These are phyloP conservation scores for Solanum corneliomulleri DNA, from an alignment of 257 asterid genomes.

Conservation along the genomic window DNA sequence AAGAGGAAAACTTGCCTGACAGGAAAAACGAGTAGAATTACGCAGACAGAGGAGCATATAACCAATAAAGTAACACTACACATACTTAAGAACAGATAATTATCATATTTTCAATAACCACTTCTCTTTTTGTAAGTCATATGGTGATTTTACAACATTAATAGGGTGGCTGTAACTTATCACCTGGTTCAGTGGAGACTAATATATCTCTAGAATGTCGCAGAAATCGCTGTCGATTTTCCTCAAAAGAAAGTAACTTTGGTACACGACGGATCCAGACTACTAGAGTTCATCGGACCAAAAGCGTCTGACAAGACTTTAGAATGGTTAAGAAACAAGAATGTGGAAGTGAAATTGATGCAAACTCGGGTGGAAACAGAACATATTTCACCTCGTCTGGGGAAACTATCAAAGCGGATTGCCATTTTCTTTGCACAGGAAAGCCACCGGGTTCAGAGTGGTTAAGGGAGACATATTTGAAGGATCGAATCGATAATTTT, in stretches of 20 bases:
- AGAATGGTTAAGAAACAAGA: constrained; percentile 54
- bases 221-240: constrained; percentile 58
- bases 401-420: constrained; percentile 52
- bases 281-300: constrained; percentile 79
- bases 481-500: constrained; percentile 27
- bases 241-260: constrained; percentile 46
- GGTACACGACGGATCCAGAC: constrained; percentile 57
- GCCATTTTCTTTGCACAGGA: constrained; percentile 63
- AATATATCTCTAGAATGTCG: no score
- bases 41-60: no score
- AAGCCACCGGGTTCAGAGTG: constrained; percentile 57
- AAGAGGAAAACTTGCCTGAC: no score
- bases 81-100: no score
- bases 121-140: no score
- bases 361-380: constrained; percentile 30
- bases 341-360: constrained; percentile 54
- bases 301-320: constrained; percentile 58
- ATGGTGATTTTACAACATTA: no score
- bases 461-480: constrained; percentile 43
- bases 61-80: no score
- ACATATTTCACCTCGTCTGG: constrained; percentile 49
- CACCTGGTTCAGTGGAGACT: no score
- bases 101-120: no score
- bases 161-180: no score
- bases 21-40: no score